Evolutionary conservation across 441 rosid species (phyloP), one percentile per base, ranked within the genome.

Genomic region (Eutrema salsugineum): DNA sequence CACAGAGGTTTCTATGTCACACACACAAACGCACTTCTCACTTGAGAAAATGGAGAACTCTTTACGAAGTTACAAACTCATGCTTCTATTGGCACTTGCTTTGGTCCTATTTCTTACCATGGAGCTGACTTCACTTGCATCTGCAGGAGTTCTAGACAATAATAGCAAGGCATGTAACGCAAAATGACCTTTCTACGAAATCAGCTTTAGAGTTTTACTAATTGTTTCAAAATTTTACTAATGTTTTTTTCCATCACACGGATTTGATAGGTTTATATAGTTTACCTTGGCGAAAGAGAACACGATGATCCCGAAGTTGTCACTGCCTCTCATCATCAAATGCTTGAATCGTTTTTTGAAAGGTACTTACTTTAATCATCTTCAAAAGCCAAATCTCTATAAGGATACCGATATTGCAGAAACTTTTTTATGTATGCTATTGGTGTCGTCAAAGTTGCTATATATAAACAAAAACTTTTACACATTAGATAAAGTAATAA

Each of bases 321-420:
- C 38, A 78, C 80, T 14, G 33, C 66, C 16, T 67, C 72, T 3
- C 85, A 84, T 73, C 78, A 70, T 24, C 61, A 71, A 36, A 73
- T 84, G 79, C 82, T 84, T 20, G 77, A 70, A 33, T 63, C 73
- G 1, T 57, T 80, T 46, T 48, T 76, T 69, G 81, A 79, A 38
- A 73, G 85, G 87, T 84, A 68, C 30, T 50, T 9, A 43, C 15
- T 15, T 8, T 38, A 28, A 28, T 28, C 28, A 47, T 10, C 57
- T 69, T 5, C 9, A 2, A 68, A 10, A 8, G n/a, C 16, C 51
- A 40, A 24, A 17, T 56, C 14, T 62, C 16, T 14, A 1, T 7
- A 17, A n/a, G n/a, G 32, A 32, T 62, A 62, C 10, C n/a, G n/a
- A n/a, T n/a, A n/a, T n/a, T n/a, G n/a, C n/a, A n/a, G n/a, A n/a